Evolutionary conservation across 805 yeast genomes (phyloP).

Genomic region (Tetrapisispora iriomotensis): DNA sequence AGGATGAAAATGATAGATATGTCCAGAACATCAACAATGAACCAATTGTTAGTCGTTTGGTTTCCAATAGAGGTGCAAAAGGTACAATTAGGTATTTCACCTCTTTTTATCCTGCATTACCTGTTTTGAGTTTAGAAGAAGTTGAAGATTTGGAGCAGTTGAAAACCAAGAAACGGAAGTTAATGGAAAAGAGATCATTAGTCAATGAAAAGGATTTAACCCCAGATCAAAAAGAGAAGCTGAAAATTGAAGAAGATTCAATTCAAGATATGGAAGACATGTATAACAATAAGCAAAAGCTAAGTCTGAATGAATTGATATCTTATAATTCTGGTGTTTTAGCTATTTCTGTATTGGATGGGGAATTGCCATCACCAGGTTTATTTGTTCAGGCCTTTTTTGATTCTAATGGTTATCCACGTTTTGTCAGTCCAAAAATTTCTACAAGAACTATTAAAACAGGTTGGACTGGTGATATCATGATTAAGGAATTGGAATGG

Average conservation of each 20-base stretch:
- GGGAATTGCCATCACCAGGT: conserved; percentile 43
- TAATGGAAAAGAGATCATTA: conserved; percentile 25
- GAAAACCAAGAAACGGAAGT: conserved; percentile 30
- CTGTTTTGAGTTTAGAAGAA: conserved; percentile 72
- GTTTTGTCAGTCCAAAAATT: conserved; percentile 47
- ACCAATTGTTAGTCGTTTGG: conserved; percentile 50
- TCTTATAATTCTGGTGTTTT: conserved; percentile 67
- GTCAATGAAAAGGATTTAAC: conserved; percentile 28
- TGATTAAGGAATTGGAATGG: conserved; percentile 68
- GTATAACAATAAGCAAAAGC: conserved; percentile 36
- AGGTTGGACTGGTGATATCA: conserved; percentile 59
- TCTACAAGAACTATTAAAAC: conserved; percentile 25
- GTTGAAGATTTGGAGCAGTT: conserved; percentile 44
- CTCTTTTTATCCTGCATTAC: conserved; percentile 75
- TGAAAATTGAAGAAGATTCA: conserved; percentile 24
- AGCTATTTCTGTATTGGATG: conserved; percentile 54
- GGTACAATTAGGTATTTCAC: conserved; percentile 67
- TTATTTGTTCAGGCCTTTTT: conserved; percentile 65
- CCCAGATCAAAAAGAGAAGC: conserved; percentile 22
- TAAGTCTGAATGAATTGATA: conserved; percentile 49
- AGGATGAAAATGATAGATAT: conserved; percentile 50
- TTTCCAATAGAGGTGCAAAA: conserved; percentile 70
- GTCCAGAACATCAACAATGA: conserved; percentile 48
- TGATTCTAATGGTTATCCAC: conserved; percentile 63
- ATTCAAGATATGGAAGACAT: conserved; percentile 31